These are phyloP conservation scores for Tylopilus cervinicoccineus DNA, from an alignment of 768 basidiomycete species.

Conservation along the genomic window DNA sequence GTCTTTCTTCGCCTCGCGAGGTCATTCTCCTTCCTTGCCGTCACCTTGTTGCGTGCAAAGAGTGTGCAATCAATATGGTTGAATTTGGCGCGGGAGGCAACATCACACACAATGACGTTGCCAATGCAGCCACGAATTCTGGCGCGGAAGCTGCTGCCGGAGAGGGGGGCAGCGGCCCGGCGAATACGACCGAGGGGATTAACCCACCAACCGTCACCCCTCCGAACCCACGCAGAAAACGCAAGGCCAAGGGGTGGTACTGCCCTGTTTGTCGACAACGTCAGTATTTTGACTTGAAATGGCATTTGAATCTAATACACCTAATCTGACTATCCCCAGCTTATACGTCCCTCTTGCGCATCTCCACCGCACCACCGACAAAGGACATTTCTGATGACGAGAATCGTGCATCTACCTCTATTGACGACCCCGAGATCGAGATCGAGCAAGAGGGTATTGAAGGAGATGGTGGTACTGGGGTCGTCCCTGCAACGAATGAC, in stretches of 20 bases:
- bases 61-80: slow-evolving; percentile 95
- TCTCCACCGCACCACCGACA: slow-evolving; percentile 64
- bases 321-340: slow-evolving; percentile 39
- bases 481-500: slow-evolving; percentile 2
- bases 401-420: slow-evolving; percentile 22
- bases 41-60: slow-evolving; percentile 92
- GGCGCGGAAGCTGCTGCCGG: slow-evolving; percentile 22
- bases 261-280: slow-evolving; percentile 96
- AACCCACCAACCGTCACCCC: slow-evolving; percentile 27
- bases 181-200: slow-evolving; percentile 23
- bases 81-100: slow-evolving; percentile 93
- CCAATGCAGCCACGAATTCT: slow-evolving; percentile 27
- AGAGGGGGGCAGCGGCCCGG: slow-evolving; percentile 16
- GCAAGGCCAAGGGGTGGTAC: slow-evolving; percentile 96
- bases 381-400: slow-evolving; percentile 36
- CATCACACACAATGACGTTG: slow-evolving; percentile 57
- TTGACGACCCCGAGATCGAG: slow-evolving; percentile 26
- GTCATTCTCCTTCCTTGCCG: slow-evolving; percentile 92
- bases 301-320: neutral
- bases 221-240: slow-evolving; percentile 61
- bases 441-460: slow-evolving; percentile 18
- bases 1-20: slow-evolving; percentile 82
- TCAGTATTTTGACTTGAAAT: slow-evolving; percentile 38
- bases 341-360: slow-evolving; percentile 82
- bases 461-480: neutral